A percentile compares a stretch with the other conserved stretches of the same genome.
These are phyloP conservation scores for Rheum nobile DNA, from an alignment of 148 eudicot genomes.

Conservation along the genomic window DNA sequence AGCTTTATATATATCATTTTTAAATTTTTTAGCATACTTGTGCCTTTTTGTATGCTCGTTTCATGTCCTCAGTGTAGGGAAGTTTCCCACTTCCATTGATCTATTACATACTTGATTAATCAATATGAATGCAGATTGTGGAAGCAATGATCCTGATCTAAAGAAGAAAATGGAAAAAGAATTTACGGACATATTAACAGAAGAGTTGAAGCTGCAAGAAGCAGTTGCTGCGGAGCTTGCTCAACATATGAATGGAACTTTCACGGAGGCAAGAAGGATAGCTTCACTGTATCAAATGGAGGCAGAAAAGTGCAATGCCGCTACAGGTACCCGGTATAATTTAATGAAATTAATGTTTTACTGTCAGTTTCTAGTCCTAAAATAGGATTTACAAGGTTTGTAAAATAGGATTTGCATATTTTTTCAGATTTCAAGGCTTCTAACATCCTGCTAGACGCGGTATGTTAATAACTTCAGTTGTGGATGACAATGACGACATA, in stretches of 20 bases:
- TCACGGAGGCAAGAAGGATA: slow-evolving; percentile 61
- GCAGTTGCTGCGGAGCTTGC: slow-evolving; percentile 43
- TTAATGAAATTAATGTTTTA: too few relatives aligned
- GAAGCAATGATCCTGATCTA: slow-evolving; percentile 1
- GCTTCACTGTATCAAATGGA: slow-evolving; percentile 67
- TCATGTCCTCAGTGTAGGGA: background rate
- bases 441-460: too few relatives aligned
- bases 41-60: background rate
- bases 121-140: background rate
- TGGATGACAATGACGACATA: too few relatives aligned
- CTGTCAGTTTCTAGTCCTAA: too few relatives aligned
- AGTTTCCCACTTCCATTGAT: background rate
- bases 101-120: background rate
- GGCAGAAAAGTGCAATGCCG: slow-evolving; percentile 78
- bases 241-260: slow-evolving; percentile 60
- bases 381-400: too few relatives aligned
- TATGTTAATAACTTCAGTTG: too few relatives aligned
- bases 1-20: background rate
- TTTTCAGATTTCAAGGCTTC: slow-evolving; percentile 6
- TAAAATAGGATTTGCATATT: too few relatives aligned
- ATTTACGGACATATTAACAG: background rate
- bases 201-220: slow-evolving; percentile 24
- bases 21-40: background rate
- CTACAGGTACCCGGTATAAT: too few relatives aligned
- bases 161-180: slow-evolving; percentile 1